Base-by-base conservation (phyloP, 1,284 basidiomycete genomes). In the Malassezia nana region DNA sequence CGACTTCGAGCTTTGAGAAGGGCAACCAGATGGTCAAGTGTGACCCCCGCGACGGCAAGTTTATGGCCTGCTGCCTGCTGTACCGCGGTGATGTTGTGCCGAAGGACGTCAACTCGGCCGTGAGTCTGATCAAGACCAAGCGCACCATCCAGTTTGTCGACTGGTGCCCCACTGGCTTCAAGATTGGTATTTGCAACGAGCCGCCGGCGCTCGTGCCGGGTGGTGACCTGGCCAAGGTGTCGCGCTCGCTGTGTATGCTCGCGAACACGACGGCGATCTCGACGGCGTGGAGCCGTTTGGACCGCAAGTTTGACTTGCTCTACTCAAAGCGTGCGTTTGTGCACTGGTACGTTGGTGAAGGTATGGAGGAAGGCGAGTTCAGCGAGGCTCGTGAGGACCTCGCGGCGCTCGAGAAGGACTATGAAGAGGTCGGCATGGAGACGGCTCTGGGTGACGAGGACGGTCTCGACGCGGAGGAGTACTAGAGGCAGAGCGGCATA, bases 351-450 rank as follows among this genome's bases (percentile, higher is more conserved):
- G 87, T 89, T 60, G 90, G 90, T 66, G 90, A 94, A 77, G 91
- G 91, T 78, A 96, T 95, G 91, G 91, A 95, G 77, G 91, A 95
- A 79, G 90, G 91, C 75, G 91, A 96, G 78, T 92, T 95, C 79
- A 89, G 87, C 43, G 91, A 95, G 79, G 91, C 90, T 25, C 86
- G 91, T 65, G 91, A 95, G 78, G 91, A 95, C 76, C 83, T 95
- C 57, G 91, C 91, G 33, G 91, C 91, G 13, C 83, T 95, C 57
- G 91, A 95, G 80, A 92, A 94, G 78, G 70, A 72, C 59, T 72
- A 70, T 60, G 67, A 72, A 52, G 64, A 63, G 57, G 89, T 94
- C 75, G 89, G 88, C 67, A 84, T 87, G 56, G 89, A 91, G 79
- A 86, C 86, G 47, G 87, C 89, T 59, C 82, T 78, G 26, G 88